Evolutionary conservation across 495 filamentous ascomycete species (phyloP).

Genomic region (Lepidopterella palustris): DNA sequence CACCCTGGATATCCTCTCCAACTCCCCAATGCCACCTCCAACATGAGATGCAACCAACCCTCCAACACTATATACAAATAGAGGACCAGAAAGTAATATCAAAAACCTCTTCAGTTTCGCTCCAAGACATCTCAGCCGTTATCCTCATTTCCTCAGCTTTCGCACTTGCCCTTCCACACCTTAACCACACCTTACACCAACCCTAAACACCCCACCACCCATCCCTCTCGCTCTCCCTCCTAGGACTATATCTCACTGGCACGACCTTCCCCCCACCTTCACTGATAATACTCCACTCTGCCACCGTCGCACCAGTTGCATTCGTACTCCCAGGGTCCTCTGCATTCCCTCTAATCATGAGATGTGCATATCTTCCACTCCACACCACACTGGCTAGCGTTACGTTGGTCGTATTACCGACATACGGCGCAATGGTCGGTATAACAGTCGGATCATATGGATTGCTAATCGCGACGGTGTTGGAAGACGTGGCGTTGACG

Average conservation of each 20-base stretch:
- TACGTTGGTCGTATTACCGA: conserved; percentile 36
- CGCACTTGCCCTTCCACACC: too few relatives aligned
- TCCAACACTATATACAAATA: too few relatives aligned
- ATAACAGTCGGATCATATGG: conserved; percentile 20
- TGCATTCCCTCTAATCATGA: conserved; percentile 45
- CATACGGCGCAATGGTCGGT: conserved; percentile 34
- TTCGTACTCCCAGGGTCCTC: conserved; percentile 36
- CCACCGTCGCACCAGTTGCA: conserved; percentile 59
- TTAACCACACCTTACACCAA: too few relatives aligned
- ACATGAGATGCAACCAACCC: too few relatives aligned
- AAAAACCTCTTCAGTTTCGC: too few relatives aligned
- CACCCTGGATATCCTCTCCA: not conserved
- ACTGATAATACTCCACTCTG: conserved; percentile 61
- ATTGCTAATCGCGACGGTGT: conserved; percentile 27
- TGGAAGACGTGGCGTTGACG: conserved; percentile 21
- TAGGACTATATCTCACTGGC: not conserved
- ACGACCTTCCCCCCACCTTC: not conserved
- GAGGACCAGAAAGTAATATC: too few relatives aligned
- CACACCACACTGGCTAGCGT: conserved; percentile 29
- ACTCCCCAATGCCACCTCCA: not conserved
- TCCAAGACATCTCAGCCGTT: too few relatives aligned
- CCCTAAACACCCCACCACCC: not conserved
- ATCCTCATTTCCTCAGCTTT: too few relatives aligned
- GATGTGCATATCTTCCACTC: conserved; percentile 37
- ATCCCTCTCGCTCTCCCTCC: not conserved